These are phyloP conservation scores for Penicillium odoratum DNA, from an alignment of 495 filamentous ascomycete species.

Conservation along the genomic window DNA sequence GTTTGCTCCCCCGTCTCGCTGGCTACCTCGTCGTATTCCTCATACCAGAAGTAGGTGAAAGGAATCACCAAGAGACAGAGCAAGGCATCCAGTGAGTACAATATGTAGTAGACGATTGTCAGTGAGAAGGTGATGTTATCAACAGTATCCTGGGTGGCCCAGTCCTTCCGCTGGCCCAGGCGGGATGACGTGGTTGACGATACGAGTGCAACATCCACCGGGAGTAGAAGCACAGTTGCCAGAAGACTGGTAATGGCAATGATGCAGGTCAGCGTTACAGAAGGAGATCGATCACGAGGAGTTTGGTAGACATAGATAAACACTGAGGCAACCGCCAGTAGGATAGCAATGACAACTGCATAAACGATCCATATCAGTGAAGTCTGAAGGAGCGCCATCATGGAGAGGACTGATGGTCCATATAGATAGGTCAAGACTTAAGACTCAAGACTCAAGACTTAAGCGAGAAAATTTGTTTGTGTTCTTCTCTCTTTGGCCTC, in stretches of 20 bases:
- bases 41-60: conserved; percentile 97
- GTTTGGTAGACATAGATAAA: conserved; percentile 88
- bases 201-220: conserved; percentile 92
- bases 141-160: conserved; percentile 80
- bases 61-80: conserved; percentile 89
- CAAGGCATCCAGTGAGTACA: conserved; percentile 89
- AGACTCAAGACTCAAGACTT: too few species aligned
- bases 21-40: conserved; percentile 90
- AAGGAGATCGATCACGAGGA: conserved; percentile 76
- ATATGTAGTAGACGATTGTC: conserved; percentile 85
- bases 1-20: conserved; percentile 74
- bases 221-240: conserved; percentile 87
- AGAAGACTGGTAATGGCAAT: conserved; percentile 82
- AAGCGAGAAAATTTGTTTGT: background rate
- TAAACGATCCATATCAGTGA: conserved; percentile 93
- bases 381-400: conserved; percentile 73
- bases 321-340: conserved; percentile 69
- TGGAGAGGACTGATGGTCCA: conserved; percentile 17
- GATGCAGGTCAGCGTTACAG: conserved; percentile 80
- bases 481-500: background rate
- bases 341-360: conserved; percentile 70
- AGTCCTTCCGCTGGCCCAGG: conserved; percentile 84
- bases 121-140: conserved; percentile 74
- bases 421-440: conserved; percentile 1
- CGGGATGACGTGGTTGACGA: conserved; percentile 79